Evolutionary conservation across 2,329 filamentous ascomycete genomes (phyloP).

Genomic region (Ascochyta rabiei): DNA sequence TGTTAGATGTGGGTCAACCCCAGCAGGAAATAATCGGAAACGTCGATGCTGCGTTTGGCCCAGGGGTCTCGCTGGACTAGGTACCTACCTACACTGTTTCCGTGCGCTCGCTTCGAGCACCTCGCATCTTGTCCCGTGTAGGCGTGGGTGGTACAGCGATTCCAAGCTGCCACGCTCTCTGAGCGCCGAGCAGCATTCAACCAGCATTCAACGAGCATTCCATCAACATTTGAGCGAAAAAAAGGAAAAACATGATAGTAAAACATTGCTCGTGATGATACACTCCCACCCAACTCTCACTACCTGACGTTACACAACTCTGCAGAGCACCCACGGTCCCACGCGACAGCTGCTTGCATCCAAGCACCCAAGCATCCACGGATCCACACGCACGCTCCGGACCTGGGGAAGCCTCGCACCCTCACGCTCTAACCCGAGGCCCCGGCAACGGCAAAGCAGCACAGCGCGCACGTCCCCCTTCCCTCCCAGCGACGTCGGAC

Average conservation of each 20-base stretch:
- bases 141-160: not conserved
- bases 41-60: not conserved
- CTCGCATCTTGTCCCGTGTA: not conserved
- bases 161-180: not conserved
- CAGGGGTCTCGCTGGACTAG: not conserved
- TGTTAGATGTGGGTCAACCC: conserved; percentile 4
- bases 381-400: not conserved
- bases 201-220: too few relatives aligned
- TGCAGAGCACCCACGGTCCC: too few relatives aligned
- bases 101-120: conserved; percentile 4
- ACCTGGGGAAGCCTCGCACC: conserved; percentile 10
- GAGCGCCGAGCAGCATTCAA: too few relatives aligned
- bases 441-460: conserved; percentile 8
- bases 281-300: too few relatives aligned
- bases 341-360: too few relatives aligned
- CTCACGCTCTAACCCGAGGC: conserved; percentile 5
- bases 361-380: not conserved
- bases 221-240: too few relatives aligned
- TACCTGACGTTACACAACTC: too few relatives aligned
- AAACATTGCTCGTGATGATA: too few relatives aligned
- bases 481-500: too few relatives aligned
- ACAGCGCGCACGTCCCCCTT: too few relatives aligned
- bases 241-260: too few relatives aligned
- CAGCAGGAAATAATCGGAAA: conserved; percentile 3
- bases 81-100: conserved; percentile 3